phyloP scores from a whole-genome alignment of 495 filamentous ascomycete species.

The Podospora pseudopauciseta region DNA sequence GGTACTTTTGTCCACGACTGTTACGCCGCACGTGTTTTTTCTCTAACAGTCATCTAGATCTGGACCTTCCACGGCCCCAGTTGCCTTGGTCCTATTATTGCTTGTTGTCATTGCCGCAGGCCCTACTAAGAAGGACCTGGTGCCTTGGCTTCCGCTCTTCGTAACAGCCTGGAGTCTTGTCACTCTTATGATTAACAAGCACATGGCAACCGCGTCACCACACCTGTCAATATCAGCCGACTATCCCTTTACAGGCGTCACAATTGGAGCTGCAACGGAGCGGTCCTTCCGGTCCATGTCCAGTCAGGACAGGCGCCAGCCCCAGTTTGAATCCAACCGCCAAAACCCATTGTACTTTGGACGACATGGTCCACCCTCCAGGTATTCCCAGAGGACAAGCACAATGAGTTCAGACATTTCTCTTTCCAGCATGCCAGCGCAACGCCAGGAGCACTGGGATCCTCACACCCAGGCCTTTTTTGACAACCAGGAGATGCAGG shows the following conservation, averaged over 20 bases:
- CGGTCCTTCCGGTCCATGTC: slow-evolving; percentile 8
- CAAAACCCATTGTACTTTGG: slow-evolving; percentile 13
- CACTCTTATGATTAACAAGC: slow-evolving; percentile 19
- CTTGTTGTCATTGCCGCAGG: slow-evolving; percentile 19
- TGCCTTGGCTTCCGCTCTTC: slow-evolving; percentile 30
- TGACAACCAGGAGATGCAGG: not conserved
- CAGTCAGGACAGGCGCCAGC: not conserved
- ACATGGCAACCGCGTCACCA: not conserved
- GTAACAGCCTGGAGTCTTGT: slow-evolving; percentile 19
- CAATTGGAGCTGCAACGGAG: slow-evolving; percentile 18
- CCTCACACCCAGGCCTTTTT: slow-evolving; percentile 18
- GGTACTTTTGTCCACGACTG: slow-evolving; percentile 12
- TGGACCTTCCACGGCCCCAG: slow-evolving; percentile 21
- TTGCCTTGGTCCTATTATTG: slow-evolving; percentile 20
- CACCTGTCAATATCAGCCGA: not conserved
- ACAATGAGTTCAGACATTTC: slow-evolving; percentile 21
- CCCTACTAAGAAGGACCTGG: slow-evolving; percentile 18
- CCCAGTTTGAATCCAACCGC: slow-evolving; percentile 13
- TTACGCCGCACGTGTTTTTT: not conserved
- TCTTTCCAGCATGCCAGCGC: slow-evolving; percentile 16
- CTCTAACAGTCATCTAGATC: slow-evolving; percentile 17
- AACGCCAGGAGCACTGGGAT: slow-evolving; percentile 22
- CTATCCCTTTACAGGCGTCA: slow-evolving; percentile 15
- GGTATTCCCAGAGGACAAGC: slow-evolving; percentile 11
- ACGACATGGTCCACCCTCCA: slow-evolving; percentile 20